These are phyloP conservation scores for Podaxis sp. DNA, from an alignment of 768 basidiomycete genomes.

Conservation along the genomic window DNA sequence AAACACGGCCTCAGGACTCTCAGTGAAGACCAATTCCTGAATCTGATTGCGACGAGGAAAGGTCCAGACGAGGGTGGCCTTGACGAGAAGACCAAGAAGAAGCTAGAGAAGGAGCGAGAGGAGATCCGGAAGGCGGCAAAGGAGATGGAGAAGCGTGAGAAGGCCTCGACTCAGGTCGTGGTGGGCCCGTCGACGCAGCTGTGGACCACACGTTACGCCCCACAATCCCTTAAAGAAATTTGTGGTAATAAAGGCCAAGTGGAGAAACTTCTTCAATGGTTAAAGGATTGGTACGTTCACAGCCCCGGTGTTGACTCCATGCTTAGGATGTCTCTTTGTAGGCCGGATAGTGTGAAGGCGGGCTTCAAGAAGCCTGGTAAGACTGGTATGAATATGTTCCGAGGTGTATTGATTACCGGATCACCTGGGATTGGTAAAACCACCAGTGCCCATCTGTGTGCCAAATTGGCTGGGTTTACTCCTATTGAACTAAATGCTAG, in stretches of 20 bases:
- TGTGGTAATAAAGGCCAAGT: constrained; percentile 94
- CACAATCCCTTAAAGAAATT: constrained; percentile 81
- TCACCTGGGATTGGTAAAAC: constrained; percentile 98
- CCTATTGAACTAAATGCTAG: constrained; percentile 97
- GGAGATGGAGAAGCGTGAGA: constrained; percentile 78
- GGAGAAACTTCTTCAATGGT: constrained; percentile 86
- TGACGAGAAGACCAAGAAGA: constrained; percentile 82
- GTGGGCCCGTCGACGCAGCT: constrained; percentile 62
- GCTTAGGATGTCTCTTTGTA: constrained; percentile 28
- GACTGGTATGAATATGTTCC: constrained; percentile 80
- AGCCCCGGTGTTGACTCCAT: neutral
- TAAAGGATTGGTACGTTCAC: constrained; percentile 79
- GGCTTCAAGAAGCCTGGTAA: constrained; percentile 96
- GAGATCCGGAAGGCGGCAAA: constrained; percentile 72
- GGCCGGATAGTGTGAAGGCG: constrained; percentile 70
- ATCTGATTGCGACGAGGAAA: constrained; percentile 74
- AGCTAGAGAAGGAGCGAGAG: constrained; percentile 76
- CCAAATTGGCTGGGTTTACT: constrained; percentile 86
- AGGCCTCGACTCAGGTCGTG: constrained; percentile 41
- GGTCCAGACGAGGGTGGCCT: constrained; percentile 48
- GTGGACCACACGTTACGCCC: constrained; percentile 97
- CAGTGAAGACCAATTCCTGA: constrained; percentile 84
- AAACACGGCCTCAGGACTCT: constrained; percentile 76
- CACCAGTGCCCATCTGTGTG: constrained; percentile 90
- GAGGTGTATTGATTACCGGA: constrained; percentile 88